Conservation (phyloP, 805 yeast species). For the Nakazawaea wickerhamii region DNA sequence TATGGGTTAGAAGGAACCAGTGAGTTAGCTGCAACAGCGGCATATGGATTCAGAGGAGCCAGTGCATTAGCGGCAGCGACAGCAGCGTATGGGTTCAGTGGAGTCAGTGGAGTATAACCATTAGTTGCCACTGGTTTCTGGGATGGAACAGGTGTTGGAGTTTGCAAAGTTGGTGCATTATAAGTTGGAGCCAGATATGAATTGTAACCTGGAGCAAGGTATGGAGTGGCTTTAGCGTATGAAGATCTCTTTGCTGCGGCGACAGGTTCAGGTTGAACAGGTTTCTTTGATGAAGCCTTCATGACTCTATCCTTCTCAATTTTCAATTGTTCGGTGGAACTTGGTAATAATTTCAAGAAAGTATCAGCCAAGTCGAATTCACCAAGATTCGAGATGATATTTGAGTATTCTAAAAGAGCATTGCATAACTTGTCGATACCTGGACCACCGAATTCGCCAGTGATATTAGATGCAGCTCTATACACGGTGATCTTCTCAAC, state of each 20-base stretch:
- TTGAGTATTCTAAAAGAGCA: conserved; percentile 77
- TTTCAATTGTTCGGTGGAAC: conserved; percentile 61
- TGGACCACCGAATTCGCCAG: conserved; percentile 33
- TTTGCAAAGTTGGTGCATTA: neutral
- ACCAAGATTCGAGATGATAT: conserved; percentile 74
- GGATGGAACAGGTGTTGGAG: neutral
- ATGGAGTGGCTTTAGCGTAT: neutral
- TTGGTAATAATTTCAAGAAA: conserved; percentile 68
- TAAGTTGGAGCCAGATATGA: too few relatives aligned
- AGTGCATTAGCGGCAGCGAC: conserved; percentile 13
- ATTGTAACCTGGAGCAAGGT: conserved; percentile 1
- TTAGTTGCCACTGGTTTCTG: conserved; percentile 4
- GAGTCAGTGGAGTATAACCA: conserved; percentile 13
- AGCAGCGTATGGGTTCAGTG: conserved; percentile 7
- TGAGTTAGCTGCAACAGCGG: conserved; percentile 13
- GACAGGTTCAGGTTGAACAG: conserved; percentile 9
- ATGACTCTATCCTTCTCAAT: conserved; percentile 73
- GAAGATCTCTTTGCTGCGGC: conserved; percentile 5
- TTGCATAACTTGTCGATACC: conserved; percentile 46
- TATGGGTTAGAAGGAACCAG: conserved; percentile 5
- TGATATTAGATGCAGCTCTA: conserved; percentile 40
- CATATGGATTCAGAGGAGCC: conserved; percentile 7
- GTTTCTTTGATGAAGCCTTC: conserved; percentile 48
- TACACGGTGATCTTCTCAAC: conserved; percentile 81
- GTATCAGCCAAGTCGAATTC: conserved; percentile 75